Conservation (phyloP, 805 yeast genomes). For the Allodekkera sacchari region DNA sequence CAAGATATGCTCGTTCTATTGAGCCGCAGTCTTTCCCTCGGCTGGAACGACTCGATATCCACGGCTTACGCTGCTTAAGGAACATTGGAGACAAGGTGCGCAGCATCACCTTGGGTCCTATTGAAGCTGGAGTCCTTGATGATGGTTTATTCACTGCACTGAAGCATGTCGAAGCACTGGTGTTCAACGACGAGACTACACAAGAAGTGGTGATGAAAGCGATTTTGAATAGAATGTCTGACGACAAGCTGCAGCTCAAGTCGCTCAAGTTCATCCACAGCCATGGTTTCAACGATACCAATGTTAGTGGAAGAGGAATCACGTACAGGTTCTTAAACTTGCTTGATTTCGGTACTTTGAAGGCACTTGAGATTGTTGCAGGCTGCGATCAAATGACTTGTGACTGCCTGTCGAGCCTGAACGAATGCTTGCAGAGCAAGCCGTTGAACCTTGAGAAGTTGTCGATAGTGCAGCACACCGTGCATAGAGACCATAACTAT, state of each 20-base stretch:
- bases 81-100: not conserved
- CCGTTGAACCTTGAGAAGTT: constrained; percentile 25
- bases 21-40: too few relatives aligned
- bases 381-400: constrained; percentile 45
- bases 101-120: not conserved
- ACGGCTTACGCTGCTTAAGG: constrained; percentile 4
- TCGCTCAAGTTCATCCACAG: constrained; percentile 34
- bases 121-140: not conserved
- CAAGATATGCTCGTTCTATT: too few relatives aligned
- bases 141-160: not conserved
- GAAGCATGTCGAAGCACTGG: constrained; percentile 2
- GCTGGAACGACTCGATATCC: constrained; percentile 7
- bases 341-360: constrained; percentile 22
- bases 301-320: constrained; percentile 25
- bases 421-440: constrained; percentile 16
- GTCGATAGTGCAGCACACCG: constrained; percentile 27
- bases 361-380: constrained; percentile 40
- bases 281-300: constrained; percentile 37
- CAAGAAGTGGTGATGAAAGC: constrained; percentile 27
- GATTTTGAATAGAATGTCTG: constrained; percentile 13
- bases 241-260: constrained; percentile 16
- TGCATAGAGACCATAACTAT: constrained; percentile 33
- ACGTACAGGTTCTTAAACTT: constrained; percentile 22
- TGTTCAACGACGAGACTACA: constrained; percentile 19
- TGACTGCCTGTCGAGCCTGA: constrained; percentile 37